phyloP scores from a whole-genome alignment of 129 eudicot genomes.

The Heracleum sosnowskyi region DNA sequence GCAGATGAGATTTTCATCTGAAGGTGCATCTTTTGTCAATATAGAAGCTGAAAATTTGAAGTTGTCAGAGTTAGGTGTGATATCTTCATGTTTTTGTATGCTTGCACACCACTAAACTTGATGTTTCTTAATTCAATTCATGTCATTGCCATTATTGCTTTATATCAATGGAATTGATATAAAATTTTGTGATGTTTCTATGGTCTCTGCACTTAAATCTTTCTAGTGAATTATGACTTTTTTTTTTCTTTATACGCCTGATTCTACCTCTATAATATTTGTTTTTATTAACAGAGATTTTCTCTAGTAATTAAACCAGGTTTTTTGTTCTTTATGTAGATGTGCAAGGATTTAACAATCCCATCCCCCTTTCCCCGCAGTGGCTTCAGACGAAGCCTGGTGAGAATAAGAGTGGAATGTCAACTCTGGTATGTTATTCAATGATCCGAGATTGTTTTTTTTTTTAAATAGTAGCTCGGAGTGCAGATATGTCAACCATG shows the following conservation, averaged over 20 bases:
- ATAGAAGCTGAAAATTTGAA: not conserved
- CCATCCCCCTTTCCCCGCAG: constrained; percentile 96
- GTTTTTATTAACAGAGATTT: not conserved
- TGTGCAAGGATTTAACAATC: constrained; percentile 60
- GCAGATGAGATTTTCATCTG: not conserved
- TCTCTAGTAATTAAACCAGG: not conserved
- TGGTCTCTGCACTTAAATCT: too few species aligned
- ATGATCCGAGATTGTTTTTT: not conserved
- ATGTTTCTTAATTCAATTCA: not conserved
- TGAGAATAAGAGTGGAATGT: constrained; percentile 62
- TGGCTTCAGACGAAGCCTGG: constrained; percentile 90
- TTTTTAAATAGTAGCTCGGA: not conserved
- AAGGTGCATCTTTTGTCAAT: not conserved
- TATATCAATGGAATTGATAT: not conserved
- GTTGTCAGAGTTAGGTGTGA: not conserved
- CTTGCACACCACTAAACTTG: not conserved
- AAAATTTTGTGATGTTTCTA: not conserved
- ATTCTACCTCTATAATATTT: not conserved
- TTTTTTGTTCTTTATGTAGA: constrained; percentile 38
- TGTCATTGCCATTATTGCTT: too few species aligned
- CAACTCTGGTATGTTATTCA: constrained; percentile 50
- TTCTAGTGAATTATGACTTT: not conserved
- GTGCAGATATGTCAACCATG: not conserved
- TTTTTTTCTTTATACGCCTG: not conserved
- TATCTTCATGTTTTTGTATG: not conserved